phyloP scores from a whole-genome alignment of 2,329 filamentous ascomycete genomes.

The Ophiobolus disseminans region DNA sequence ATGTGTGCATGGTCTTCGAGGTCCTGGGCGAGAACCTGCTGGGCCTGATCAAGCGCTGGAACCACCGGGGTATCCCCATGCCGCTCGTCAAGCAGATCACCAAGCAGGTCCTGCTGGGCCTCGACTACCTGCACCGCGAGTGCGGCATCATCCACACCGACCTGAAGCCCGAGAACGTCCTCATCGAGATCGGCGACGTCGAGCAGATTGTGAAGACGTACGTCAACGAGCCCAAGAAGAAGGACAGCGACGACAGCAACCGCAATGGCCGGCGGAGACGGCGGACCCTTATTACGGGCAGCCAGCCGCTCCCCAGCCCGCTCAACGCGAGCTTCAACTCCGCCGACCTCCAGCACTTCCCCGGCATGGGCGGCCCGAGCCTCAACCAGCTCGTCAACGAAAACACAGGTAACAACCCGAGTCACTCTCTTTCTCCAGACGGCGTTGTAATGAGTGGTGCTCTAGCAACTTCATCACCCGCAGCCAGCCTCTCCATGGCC shows the following conservation, averaged over 20 bases:
- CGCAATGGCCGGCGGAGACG: conserved; percentile 88
- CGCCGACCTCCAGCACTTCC: conserved; percentile 69
- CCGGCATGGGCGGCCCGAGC: conserved; percentile 65
- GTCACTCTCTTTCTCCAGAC: conserved; percentile 50
- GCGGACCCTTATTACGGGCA: conserved; percentile 94
- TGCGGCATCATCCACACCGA: conserved; percentile 99
- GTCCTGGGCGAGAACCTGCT: conserved; percentile 94
- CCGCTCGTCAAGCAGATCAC: conserved; percentile 97
- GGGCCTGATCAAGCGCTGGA: conserved; percentile 97
- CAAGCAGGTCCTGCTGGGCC: conserved; percentile 92
- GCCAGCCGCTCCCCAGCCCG: conserved; percentile 92
- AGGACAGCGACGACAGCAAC: conserved; percentile 84
- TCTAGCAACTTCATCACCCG: conserved; percentile 57
- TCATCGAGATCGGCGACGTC: conserved; percentile 98
- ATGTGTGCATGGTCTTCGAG: conserved; percentile 99
- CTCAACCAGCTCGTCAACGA: conserved; percentile 86
- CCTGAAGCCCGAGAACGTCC: conserved; percentile 94
- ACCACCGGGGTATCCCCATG: conserved; percentile 96
- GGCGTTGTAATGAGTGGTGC: conserved; percentile 63
- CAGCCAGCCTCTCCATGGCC: conserved; percentile 63
- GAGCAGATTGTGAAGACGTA: conserved; percentile 98
- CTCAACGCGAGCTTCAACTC: conserved; percentile 91
- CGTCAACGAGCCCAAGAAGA: conserved; percentile 74
- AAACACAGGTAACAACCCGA: conserved; percentile 63
- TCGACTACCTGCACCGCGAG: conserved; percentile 96